Evolutionary conservation across 192 early-diverging fungal species (phyloP), one percentile per base, ranked within the genome.

Genomic region (Backusella tuberculispora): DNA sequence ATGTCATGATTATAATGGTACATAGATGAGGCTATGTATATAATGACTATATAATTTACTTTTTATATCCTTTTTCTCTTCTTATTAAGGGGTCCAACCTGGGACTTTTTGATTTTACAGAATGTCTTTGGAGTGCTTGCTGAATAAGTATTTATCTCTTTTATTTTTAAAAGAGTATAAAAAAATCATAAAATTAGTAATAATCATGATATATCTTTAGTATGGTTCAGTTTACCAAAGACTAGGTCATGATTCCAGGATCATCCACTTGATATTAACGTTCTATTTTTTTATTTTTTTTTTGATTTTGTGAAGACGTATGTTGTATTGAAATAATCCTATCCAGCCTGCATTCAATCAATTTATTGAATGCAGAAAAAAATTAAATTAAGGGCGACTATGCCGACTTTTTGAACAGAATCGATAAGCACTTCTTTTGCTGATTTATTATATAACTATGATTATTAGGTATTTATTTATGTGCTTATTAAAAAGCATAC

Each of bases 271-370:
- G 76, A 80, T 87, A 93, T 41, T 85, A 80, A 13, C 96, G 95
- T 78, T 94, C 95, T 80, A 98, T 90, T 14, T 92, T 96, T 17
- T 86, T 85, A n/a, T n/a, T n/a, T n/a, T n/a, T n/a, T n/a, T n/a
- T n/a, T n/a, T n/a, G n/a, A 73, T 91, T 91, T 38, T 90, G 83
- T 43, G 94, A 96, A 68, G 96, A 92, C 77, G 95, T 96, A 79
- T 96, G 95, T 65, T 93, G 84, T 37, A 95, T 90, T 21, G 92
- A 92, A 24, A 94, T 66, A 65, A 97, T 88, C 77, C 94, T 93
- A 10, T 85, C 82, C 38, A 94, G 85, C 14, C 90, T 86, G 19
- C 85, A 86, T 71, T 95, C 92, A 73, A 90, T 87, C 42, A 90
- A 80, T 37, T 69, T 75, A 17, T 48, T 34, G 29, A 68, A 38